Evolutionary conservation across 306 rosid genomes (phyloP).

Genomic region (Cicer pinnatifidum): DNA sequence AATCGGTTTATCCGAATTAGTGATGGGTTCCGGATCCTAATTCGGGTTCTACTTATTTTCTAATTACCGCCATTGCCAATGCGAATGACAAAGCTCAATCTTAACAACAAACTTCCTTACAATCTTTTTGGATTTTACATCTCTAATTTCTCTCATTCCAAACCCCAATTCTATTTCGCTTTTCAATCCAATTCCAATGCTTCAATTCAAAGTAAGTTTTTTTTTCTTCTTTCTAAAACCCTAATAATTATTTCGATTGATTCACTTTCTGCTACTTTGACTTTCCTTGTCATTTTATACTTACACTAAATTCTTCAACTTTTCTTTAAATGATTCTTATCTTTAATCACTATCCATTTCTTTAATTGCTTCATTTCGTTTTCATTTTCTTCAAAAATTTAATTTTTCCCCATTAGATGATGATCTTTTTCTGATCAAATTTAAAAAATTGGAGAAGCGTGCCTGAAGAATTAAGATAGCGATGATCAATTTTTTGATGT

Average conservation of each 20-base stretch:
- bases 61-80: constrained; percentile 3
- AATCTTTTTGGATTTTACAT: not conserved
- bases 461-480: not conserved
- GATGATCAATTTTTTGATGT: not conserved
- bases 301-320: not conserved
- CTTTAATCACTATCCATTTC: not conserved
- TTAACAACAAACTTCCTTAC: not conserved
- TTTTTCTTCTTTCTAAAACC: constrained; percentile 37
- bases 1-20: not conserved
- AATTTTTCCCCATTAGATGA: not conserved
- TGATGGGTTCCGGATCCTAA: not conserved
- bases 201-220: constrained; percentile 56
- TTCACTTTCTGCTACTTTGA: constrained; percentile 44
- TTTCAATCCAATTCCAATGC: constrained; percentile 49
- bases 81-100: not conserved
- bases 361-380: not conserved
- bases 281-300: constrained; percentile 15
- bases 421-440: constrained; percentile 33
- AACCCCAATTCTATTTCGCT: constrained; percentile 5
- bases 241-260: constrained; percentile 38
- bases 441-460: constrained; percentile 29
- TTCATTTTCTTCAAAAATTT: not conserved
- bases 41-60: constrained; percentile 11
- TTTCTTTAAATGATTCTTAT: not conserved
- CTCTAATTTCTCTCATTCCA: not conserved